Conservation (phyloP, 352 stramenopile species). For the Globisporangium alternatum region DNA sequence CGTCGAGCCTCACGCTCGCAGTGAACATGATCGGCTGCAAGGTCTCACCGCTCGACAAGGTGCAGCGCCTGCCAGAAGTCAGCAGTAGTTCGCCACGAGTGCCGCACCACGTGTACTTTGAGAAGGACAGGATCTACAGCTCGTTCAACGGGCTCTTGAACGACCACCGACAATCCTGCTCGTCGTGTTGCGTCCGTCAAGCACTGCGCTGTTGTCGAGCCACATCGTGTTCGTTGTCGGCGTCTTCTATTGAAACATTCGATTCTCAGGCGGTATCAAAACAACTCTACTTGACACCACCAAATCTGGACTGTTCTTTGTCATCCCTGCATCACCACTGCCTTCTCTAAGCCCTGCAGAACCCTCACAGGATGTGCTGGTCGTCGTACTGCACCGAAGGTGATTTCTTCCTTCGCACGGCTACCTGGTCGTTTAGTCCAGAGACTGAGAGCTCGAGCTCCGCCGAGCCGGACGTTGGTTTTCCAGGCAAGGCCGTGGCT, state of each 20-base stretch:
- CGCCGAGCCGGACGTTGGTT: constrained; percentile 1
- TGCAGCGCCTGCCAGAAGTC: too few species aligned
- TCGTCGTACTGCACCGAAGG: constrained; percentile 18
- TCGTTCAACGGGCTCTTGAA: constrained; percentile 98
- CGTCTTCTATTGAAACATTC: constrained; percentile 6
- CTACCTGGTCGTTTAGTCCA: not conserved
- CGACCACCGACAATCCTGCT: constrained; percentile 90
- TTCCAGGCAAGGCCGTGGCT: not conserved
- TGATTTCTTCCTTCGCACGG: constrained; percentile 19
- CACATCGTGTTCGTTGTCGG: not conserved
- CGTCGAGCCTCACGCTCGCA: constrained; percentile 89
- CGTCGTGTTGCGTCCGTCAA: constrained; percentile 37
- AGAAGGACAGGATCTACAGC: constrained; percentile 96
- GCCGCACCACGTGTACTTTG: constrained; percentile 93
- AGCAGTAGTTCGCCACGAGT: not conserved
- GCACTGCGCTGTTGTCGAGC: too few species aligned
- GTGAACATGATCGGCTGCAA: constrained; percentile 91
- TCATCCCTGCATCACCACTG: not conserved
- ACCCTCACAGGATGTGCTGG: constrained; percentile 17
- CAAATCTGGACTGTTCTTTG: not conserved
- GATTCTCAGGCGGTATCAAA: constrained; percentile 33
- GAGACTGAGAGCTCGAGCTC: constrained; percentile 4
- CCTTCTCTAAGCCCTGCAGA: not conserved
- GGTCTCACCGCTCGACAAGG: constrained; percentile 35
- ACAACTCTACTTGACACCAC: not conserved